Conservation (phyloP, 1,139 yeast genomes). For the Hemisphaericaspora subhashii region DNA sequence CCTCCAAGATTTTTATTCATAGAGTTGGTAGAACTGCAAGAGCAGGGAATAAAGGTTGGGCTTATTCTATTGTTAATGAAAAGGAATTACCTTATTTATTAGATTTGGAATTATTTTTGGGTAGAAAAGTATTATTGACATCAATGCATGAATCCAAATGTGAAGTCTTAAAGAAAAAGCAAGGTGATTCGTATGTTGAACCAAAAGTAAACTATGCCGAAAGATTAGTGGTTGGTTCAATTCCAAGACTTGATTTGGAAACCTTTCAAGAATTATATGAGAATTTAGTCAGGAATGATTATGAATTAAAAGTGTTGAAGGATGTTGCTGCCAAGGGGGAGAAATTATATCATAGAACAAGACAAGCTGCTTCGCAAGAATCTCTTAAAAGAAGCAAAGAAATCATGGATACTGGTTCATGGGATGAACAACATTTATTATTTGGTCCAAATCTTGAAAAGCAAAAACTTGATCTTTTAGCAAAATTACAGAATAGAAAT, state of each 20-base stretch:
- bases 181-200: slow-evolving; percentile 40
- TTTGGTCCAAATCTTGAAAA: slow-evolving; percentile 73
- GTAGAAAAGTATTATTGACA: slow-evolving; percentile 73
- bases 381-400: slow-evolving; percentile 85
- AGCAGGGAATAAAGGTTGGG: slow-evolving; percentile 99
- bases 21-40: slow-evolving; percentile 99
- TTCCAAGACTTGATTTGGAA: slow-evolving; percentile 75
- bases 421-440: slow-evolving; percentile 85
- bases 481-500: slow-evolving; percentile 64
- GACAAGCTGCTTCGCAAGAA: slow-evolving; percentile 84
- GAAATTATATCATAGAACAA: slow-evolving; percentile 77
- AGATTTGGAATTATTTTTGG: slow-evolving; percentile 88
- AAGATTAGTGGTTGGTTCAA: slow-evolving; percentile 78
- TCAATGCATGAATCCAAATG: slow-evolving; percentile 66
- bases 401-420: slow-evolving; percentile 63
- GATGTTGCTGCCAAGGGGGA: slow-evolving; percentile 87
- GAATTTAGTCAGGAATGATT: slow-evolving; percentile 59
- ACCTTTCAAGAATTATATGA: slow-evolving; percentile 71
- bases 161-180: slow-evolving; percentile 48
- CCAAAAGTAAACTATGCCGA: slow-evolving; percentile 73
- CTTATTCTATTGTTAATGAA: slow-evolving; percentile 84
- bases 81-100: slow-evolving; percentile 85
- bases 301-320: slow-evolving; percentile 64
- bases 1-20: slow-evolving; percentile 91
- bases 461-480: slow-evolving; percentile 73